Evolutionary conservation across 2,329 filamentous ascomycete genomes (phyloP).

Genomic region (Aspergillus chevalieri): DNA sequence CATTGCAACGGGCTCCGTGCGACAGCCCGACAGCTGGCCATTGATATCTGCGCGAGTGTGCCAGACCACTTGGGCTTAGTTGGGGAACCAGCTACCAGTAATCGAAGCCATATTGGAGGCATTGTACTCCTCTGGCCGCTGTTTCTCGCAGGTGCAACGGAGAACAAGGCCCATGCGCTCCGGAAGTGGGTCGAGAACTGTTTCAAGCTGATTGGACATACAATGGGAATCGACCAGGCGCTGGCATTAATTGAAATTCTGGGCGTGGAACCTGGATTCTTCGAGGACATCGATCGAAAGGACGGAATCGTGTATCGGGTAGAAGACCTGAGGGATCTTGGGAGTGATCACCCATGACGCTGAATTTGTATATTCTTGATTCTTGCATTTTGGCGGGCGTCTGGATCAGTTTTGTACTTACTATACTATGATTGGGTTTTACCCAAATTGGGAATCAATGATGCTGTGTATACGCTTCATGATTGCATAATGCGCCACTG

Average conservation of each 20-base stretch:
- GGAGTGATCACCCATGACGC: background rate
- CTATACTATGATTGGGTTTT: background rate
- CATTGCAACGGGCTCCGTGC: conserved; percentile 25
- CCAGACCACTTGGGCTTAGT: conserved; percentile 28
- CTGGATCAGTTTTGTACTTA: background rate
- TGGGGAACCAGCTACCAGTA: conserved; percentile 9
- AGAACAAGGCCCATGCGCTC: conserved; percentile 19
- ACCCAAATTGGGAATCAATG: background rate
- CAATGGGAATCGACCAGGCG: conserved; percentile 35
- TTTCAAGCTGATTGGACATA: conserved; percentile 27
- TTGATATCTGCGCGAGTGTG: conserved; percentile 33
- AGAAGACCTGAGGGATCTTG: conserved; percentile 1
- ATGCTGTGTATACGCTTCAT: background rate
- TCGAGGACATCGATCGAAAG: conserved; percentile 16
- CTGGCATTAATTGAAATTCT: conserved; percentile 30
- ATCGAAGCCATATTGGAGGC: conserved; percentile 27
- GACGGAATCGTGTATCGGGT: conserved; percentile 8
- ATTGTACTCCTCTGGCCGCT: conserved; percentile 34
- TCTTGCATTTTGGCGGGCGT: background rate
- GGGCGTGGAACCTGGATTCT: conserved; percentile 19
- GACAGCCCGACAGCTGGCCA: conserved; percentile 22
- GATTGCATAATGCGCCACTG: background rate
- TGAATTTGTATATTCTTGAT: background rate
- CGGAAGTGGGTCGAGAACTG: conserved; percentile 29
- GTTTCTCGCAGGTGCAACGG: conserved; percentile 29